A percentile compares a stretch with the other conserved stretches of the same genome.
phyloP scores from a whole-genome alignment of 73 alveolate species.

The Paramecium primaurelia region DNA sequence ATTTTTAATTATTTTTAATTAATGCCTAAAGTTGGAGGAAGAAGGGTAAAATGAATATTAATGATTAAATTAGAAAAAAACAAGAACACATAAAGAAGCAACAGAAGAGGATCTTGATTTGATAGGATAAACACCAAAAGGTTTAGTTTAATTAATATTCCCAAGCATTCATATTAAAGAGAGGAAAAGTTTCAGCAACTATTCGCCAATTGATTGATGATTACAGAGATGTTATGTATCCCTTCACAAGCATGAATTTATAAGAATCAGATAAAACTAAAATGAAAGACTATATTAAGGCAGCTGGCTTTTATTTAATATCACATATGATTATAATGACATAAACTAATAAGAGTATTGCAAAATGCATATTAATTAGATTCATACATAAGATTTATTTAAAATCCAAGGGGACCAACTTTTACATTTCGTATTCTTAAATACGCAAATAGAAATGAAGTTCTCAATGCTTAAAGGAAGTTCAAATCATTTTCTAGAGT shows the following conservation, averaged over 20 bases:
- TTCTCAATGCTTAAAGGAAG: constrained; percentile 65
- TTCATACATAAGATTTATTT: constrained; percentile 77
- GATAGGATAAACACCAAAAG: constrained; percentile 49
- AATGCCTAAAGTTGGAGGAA: constrained; percentile 67
- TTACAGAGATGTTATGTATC: constrained; percentile 63
- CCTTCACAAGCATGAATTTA: constrained; percentile 63
- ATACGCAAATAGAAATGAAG: constrained; percentile 71
- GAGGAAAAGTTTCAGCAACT: constrained; percentile 44
- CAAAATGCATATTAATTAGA: neutral
- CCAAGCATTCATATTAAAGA: constrained; percentile 45
- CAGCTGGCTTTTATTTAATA: constrained; percentile 75
- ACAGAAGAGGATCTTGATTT: constrained; percentile 50
- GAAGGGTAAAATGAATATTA: constrained; percentile 10
- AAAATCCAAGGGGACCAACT: constrained; percentile 86
- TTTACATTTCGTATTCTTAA: constrained; percentile 71
- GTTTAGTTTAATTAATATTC: neutral
- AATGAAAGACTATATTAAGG: constrained; percentile 76
- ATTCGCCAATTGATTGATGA: constrained; percentile 42
- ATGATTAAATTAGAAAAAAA: constrained; percentile 23
- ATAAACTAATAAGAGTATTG: constrained; percentile 70
- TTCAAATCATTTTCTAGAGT: constrained; percentile 66
- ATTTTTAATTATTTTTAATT: constrained; percentile 3
- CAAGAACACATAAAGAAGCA: constrained; percentile 61
- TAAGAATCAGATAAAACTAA: constrained; percentile 77
- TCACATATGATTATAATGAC: constrained; percentile 83